Evolutionary conservation across 176 grass and related monocot species (phyloP).

Genomic region (Tuctoria greenei): DNA sequence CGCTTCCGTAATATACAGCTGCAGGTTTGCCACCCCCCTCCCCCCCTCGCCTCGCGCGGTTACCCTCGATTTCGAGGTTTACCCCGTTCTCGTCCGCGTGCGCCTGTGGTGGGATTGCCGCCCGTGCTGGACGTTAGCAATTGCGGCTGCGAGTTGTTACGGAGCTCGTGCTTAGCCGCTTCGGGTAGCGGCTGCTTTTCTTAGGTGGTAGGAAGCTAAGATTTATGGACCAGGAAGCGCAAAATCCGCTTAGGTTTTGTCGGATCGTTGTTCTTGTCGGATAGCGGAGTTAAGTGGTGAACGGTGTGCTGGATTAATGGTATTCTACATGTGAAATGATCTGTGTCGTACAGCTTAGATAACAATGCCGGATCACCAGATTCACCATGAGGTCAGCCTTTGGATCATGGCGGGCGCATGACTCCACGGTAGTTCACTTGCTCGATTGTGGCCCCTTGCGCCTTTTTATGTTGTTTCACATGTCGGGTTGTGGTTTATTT

Average conservation of each 20-base stretch:
- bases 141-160: not conserved
- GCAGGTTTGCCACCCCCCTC: constrained; percentile 49
- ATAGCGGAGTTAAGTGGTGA: not conserved
- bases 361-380: not conserved
- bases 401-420: not conserved
- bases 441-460: not conserved
- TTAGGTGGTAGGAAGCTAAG: not conserved
- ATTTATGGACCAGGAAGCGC: not conserved
- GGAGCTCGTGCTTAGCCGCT: not conserved
- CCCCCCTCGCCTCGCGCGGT: constrained; percentile 16
- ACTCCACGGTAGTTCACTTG: not conserved
- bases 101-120: not conserved
- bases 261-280: constrained; percentile 8
- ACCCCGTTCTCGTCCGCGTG: not conserved
- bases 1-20: constrained; percentile 84
- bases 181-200: not conserved
- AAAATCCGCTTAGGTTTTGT: constrained; percentile 21
- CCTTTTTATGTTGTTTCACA: not conserved
- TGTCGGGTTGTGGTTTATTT: not conserved
- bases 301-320: not conserved
- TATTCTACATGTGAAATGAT: not conserved
- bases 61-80: not conserved
- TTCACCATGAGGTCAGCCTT: not conserved
- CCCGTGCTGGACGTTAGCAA: not conserved
- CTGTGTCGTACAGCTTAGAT: not conserved